phyloP scores from a whole-genome alignment of 495 filamentous ascomycete species.

The Penicillium angulare region DNA sequence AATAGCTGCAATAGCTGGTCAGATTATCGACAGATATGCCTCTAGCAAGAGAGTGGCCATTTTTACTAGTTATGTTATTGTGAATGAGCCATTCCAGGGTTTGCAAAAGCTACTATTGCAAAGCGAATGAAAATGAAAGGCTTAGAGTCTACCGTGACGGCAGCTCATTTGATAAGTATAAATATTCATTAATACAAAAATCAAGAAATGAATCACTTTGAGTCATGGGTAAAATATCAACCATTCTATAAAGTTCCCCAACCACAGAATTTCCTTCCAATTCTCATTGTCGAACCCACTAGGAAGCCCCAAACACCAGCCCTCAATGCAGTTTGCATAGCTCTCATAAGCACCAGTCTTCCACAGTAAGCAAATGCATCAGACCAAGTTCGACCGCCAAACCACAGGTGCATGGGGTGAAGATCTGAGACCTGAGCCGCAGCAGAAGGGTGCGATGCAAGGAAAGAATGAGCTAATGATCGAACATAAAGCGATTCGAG shows the following conservation, averaged over 20 bases:
- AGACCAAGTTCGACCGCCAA: constrained; percentile 39
- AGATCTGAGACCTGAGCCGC: constrained; percentile 28
- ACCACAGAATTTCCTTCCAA: constrained; percentile 44
- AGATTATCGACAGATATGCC: no score
- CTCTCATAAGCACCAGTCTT: constrained; percentile 45
- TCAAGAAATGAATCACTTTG: no score
- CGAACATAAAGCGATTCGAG: constrained; percentile 50
- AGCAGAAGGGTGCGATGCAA: constrained; percentile 27
- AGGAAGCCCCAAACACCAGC: constrained; percentile 45
- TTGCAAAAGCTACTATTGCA: no score
- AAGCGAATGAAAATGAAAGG: no score
- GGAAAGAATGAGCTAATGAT: constrained; percentile 42
- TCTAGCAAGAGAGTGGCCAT: no score
- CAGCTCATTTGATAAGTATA: no score
- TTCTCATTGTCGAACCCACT: constrained; percentile 41
- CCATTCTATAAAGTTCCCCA: constrained; percentile 42
- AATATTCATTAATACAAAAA: no score
- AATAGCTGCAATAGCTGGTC: no score
- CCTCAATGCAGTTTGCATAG: constrained; percentile 44
- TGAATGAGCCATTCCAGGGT: no score
- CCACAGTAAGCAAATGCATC: constrained; percentile 40
- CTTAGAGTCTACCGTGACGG: no score
- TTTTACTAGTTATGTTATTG: no score
- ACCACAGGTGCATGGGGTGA: constrained; percentile 36
- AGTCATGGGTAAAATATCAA: background rate